Percentiles rank a stretch among this genome's conserved stretches.
Evolutionary conservation across 2,329 filamentous ascomycete species (phyloP).

Genomic region (Neonectria coccinea): DNA sequence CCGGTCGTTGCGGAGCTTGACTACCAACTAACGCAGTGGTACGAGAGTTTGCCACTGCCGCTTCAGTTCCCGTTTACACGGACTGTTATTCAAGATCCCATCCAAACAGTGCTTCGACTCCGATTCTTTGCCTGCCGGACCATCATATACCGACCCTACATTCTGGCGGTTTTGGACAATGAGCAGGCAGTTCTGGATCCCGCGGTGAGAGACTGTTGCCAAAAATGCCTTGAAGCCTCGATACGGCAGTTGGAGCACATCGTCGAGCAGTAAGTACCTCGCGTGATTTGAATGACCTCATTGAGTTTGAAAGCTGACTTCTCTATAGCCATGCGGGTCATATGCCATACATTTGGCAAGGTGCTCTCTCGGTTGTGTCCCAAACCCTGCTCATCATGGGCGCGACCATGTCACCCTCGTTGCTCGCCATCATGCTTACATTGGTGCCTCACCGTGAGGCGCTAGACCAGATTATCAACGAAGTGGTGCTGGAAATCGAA

Average conservation of each 20-base stretch:
- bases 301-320: conserved; percentile 35
- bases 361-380: conserved; percentile 83
- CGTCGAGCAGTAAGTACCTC: conserved; percentile 73
- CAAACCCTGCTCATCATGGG: conserved; percentile 87
- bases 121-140: conserved; percentile 88
- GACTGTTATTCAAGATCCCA: conserved; percentile 74
- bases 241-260: conserved; percentile 85
- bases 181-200: conserved; percentile 78
- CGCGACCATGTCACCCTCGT: conserved; percentile 81
- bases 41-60: conserved; percentile 78
- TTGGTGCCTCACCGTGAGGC: conserved; percentile 68
- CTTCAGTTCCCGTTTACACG: conserved; percentile 82
- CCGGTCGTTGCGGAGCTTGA: conserved; percentile 84
- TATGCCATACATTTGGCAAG: conserved; percentile 88
- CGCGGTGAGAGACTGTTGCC: conserved; percentile 80
- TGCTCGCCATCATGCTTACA: conserved; percentile 72
- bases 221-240: conserved; percentile 84
- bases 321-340: conserved; percentile 77
- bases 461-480: conserved; percentile 81
- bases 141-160: conserved; percentile 87
- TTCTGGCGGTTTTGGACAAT: conserved; percentile 82
- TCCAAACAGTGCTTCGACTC: conserved; percentile 82
- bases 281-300: neutral
- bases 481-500: conserved; percentile 81
- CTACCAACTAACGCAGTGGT: conserved; percentile 87